These are phyloP conservation scores for Insectozyma bohioensis DNA, from an alignment of 1,139 yeast species.

Conservation along the genomic window DNA sequence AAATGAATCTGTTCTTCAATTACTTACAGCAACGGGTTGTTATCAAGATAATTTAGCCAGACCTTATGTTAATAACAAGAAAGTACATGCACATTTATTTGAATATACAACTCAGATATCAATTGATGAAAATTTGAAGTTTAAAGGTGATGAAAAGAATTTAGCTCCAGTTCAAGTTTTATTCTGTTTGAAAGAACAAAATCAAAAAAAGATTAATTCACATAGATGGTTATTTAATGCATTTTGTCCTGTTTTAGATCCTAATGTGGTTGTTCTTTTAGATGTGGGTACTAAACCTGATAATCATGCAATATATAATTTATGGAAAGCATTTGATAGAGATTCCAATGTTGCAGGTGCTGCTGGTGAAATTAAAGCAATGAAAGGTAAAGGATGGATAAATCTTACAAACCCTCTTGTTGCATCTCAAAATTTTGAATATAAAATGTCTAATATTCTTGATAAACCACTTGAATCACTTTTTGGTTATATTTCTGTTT, in stretches of 20 bases:
- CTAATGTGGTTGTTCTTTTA: slow-evolving; percentile 78
- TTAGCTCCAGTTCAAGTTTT: slow-evolving; percentile 90
- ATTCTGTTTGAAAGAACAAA: slow-evolving; percentile 85
- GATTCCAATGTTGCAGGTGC: slow-evolving; percentile 98
- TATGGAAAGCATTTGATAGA: slow-evolving; percentile 95
- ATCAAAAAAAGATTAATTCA: slow-evolving; percentile 87
- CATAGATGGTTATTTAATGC: slow-evolving; percentile 96
- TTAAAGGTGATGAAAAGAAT: slow-evolving; percentile 75
- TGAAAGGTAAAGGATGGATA: slow-evolving; percentile 84
- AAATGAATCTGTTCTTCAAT: slow-evolving; percentile 76
- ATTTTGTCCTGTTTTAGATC: slow-evolving; percentile 84
- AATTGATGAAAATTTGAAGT: slow-evolving; percentile 77
- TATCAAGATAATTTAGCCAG: slow-evolving; percentile 97
- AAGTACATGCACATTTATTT: slow-evolving; percentile 88
- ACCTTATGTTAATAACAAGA: slow-evolving; percentile 84
- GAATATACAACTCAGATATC: slow-evolving; percentile 93
- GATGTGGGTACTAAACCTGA: slow-evolving; percentile 96
- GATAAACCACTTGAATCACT: slow-evolving; percentile 94
- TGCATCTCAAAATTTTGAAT: slow-evolving; percentile 95
- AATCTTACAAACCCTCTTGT: slow-evolving; percentile 86
- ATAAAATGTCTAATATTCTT: slow-evolving; percentile 90
- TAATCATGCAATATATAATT: slow-evolving; percentile 76
- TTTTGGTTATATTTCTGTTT: slow-evolving; percentile 89
- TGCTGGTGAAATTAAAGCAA: slow-evolving; percentile 93
- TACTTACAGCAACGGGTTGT: slow-evolving; percentile 89